These are phyloP conservation scores for Phylloporus sp. DNA, from an alignment of 768 basidiomycete species.

Conservation along the genomic window DNA sequence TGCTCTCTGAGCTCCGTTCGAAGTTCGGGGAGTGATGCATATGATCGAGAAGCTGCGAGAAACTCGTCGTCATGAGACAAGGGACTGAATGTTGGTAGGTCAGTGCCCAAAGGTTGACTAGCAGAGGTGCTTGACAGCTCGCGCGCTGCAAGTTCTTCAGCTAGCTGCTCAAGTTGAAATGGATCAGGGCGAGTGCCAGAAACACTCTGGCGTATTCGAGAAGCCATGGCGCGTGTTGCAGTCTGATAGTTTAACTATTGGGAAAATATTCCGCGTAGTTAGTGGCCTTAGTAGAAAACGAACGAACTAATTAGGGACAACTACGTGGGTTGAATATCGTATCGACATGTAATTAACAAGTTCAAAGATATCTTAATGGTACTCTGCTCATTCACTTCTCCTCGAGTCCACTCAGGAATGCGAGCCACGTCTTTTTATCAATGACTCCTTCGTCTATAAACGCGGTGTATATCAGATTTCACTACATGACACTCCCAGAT, in stretches of 20 bases:
- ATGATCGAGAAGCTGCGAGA: slow-evolving; percentile 70
- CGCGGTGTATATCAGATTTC: background rate
- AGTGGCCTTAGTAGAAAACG: too few relatives aligned
- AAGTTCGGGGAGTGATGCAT: slow-evolving; percentile 83
- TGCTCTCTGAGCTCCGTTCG: slow-evolving; percentile 86
- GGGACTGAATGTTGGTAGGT: slow-evolving; percentile 63
- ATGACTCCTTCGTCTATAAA: slow-evolving; percentile 80
- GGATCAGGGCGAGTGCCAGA: slow-evolving; percentile 40
- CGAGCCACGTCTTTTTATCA: slow-evolving; percentile 93
- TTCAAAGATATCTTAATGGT: background rate
- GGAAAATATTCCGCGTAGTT: too few relatives aligned
- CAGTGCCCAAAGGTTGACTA: slow-evolving; percentile 14
- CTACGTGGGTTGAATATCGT: too few relatives aligned
- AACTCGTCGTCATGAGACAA: slow-evolving; percentile 78
- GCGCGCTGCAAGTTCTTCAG: slow-evolving; percentile 63
- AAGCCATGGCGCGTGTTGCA: slow-evolving; percentile 17
- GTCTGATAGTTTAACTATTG: too few relatives aligned
- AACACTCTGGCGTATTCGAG: slow-evolving; percentile 13
- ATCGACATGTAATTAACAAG: too few relatives aligned
- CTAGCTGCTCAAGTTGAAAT: slow-evolving; percentile 66
- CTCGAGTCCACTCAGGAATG: slow-evolving; percentile 75
- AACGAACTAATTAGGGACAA: too few relatives aligned
- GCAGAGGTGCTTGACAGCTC: slow-evolving; percentile 36
- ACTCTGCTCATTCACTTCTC: slow-evolving; percentile 38
- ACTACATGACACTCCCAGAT: background rate